Evolutionary conservation across 1,139 yeast genomes (phyloP), one percentile per base, ranked within the genome.

Genomic region (Candida anutae): DNA sequence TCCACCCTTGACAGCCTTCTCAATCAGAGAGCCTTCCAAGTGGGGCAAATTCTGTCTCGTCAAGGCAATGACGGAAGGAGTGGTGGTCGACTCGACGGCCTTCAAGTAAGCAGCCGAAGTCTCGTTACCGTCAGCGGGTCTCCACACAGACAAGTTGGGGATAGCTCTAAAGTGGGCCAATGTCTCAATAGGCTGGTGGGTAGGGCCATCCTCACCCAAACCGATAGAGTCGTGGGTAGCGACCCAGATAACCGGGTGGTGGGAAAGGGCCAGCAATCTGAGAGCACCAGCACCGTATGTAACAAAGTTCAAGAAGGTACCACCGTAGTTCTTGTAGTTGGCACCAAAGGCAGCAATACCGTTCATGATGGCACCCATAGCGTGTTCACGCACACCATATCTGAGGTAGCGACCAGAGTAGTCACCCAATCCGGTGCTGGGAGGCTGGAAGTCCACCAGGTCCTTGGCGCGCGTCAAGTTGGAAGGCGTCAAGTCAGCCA

Each of bases 91-190:
- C 54, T 72, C 76, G 40, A 90, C 50, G 32, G 98, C 84, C 45
- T 69, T 69, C 63, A 73, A 66, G 77, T 90, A 90, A 42, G 98
- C 95, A 53, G 97, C 99, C 44, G 96, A 83, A 43, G 83, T 80
- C 71, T 90, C 99, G 62, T 90, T 90, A 70, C 99, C 99, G 60
- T 93, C 98, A 55, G 98, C 98, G 48, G 98, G 98, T 76, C 99
- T 85, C 97, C 97, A 90, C 38, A 90, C 97, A 58, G 80, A 75
- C 49, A 77, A 53, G 74, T 93, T 93, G 68, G 99, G 99, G 50
- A 75, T 58, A 44, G 98, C 95, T 74, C 99, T 85, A 66, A 93
- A 77, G 65, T 90, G 98, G 38, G 97, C 95, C 58, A 90, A 69
- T 39, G 98, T 90, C 75, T 90, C 99, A 50, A 90, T 85, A 62